Base-by-base conservation (phyloP, 805 yeast genomes). In the Nakazawaea ishiwadae region DNA sequence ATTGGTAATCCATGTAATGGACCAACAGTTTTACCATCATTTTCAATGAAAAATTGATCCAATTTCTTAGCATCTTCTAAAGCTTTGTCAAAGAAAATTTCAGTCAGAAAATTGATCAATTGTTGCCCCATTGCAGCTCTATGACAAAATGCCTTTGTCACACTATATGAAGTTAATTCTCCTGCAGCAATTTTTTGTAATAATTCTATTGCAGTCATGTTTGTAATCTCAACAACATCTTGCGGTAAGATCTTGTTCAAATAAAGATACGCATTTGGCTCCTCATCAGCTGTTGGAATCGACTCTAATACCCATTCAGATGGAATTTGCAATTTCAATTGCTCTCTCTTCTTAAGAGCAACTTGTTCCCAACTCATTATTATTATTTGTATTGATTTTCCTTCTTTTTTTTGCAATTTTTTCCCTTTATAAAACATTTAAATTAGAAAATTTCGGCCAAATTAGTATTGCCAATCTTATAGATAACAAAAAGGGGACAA, bases 1-100 rank as follows among this genome's bases (percentile, higher is more conserved):
- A 80, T 61, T 2, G 58, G 58, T n/a, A 53, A 37, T 5, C 58
- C 58, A 36, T 54, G 58, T 19, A 54, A 42, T 10, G 53, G 53
- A 4, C 58, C 60, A 8, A 46, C 32, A 3, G 40, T 33, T 20
- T 45, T 43, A 10, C 51, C 55, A 4, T n/a, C n/a, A n/a, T 47
- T 37, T 5, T 36, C 32, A 9, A 24, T 29, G 16, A 45, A 48
- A 27, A 47, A 32, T 5, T 32, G 32, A 40, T 54, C 58, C 16
- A 53, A 44, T 8, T 43, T 31, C 35, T 40, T 42, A 3, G 63
- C 61, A 18, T 47, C 43, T 16, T 39, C 45, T 19, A 51, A 21
- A 1, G 58, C 60, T 26, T 46, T 47, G 12, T 48, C 55, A 32
- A 50, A 46, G 37, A 56, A 51, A 4, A 58, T 37, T 36, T 58